Base-by-base conservation (phyloP, 371 early-diverging fungal species). In the Umbelopsis sp. region DNA sequence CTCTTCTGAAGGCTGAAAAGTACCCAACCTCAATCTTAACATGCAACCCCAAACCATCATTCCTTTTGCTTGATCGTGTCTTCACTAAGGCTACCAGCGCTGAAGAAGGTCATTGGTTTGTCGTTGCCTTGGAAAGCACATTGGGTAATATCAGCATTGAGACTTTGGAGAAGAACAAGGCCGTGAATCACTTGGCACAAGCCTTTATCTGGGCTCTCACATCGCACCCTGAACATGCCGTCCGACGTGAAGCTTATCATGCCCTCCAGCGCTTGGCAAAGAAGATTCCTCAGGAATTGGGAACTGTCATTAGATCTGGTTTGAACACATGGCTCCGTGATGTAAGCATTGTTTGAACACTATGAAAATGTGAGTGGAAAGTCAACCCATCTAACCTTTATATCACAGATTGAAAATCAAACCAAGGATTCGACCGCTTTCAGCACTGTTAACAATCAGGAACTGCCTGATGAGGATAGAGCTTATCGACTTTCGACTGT, bases 61-160 rank as follows among this genome's bases (percentile, higher is more conserved):
- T 92, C 68, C 79, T 94, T 38, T 74, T 94, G 53, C 90, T 90
- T 86, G 95, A 94, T 67, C 92, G 91, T 77, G 88, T 92, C 22
- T 94, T 91, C 71, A 85, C 87, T 65, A 95, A 95, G 75, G 85
- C 94, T 45, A 72, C 87, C 5, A 76, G 76, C 16, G 76, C 86
- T 3, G 84, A 86, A n/a, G 95, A 94, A 69, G 88, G 88, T 35
- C 78, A 85, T 32, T 97, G 93, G 92, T 76, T 89, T 35, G 78
- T 91, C 14, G 86, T 89, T 63, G 85, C 91, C 22, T 72, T 89
- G 48, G 83, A 86, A 29, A 75, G 76, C 45, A 75, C 86, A 4
- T 84, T 84, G 68, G 68, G 71, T 38, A 73, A 76, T 24, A 84
- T 76, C 46, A 70, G 52, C 1, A 50, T 67, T 44, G 74, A 65